phyloP scores from a whole-genome alignment of 495 filamentous ascomycete genomes.

The Podospora anserina region DNA sequence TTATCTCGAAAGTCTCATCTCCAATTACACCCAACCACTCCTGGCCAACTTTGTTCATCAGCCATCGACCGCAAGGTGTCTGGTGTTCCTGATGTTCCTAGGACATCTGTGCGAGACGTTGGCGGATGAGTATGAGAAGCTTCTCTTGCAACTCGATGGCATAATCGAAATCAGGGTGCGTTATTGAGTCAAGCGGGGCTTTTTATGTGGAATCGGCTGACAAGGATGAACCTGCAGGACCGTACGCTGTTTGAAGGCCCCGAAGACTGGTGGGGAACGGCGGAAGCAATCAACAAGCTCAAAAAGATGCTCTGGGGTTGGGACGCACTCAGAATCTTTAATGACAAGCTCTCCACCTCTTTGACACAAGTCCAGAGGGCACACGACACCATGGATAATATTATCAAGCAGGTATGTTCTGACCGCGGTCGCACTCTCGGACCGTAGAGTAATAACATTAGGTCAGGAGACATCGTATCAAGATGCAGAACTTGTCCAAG shows the following conservation, averaged over 20 bases:
- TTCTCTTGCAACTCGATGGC: slow-evolving; percentile 15
- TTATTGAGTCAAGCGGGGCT: background rate
- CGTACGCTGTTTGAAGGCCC: slow-evolving; percentile 17
- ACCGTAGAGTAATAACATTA: background rate
- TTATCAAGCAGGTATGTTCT: slow-evolving; percentile 12
- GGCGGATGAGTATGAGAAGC: slow-evolving; percentile 13
- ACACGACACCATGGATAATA: slow-evolving; percentile 17
- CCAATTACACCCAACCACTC: background rate
- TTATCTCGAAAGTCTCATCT: background rate
- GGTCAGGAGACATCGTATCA: slow-evolving; percentile 13
- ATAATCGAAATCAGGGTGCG: slow-evolving; percentile 21
- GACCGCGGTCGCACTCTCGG: too few relatives aligned
- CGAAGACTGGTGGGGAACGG: slow-evolving; percentile 20
- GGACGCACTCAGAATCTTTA: slow-evolving; percentile 21
- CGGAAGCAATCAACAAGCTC: slow-evolving; percentile 22
- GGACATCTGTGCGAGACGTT: slow-evolving; percentile 20
- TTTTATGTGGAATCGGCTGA: background rate
- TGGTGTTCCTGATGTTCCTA: slow-evolving; percentile 16
- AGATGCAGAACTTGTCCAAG: slow-evolving; percentile 20
- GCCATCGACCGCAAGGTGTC: slow-evolving; percentile 16
- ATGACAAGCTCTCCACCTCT: slow-evolving; percentile 20
- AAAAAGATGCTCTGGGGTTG: slow-evolving; percentile 25
- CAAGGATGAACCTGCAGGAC: slow-evolving; percentile 3
- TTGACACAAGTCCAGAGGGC: slow-evolving; percentile 18
- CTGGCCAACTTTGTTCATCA: slow-evolving; percentile 18